Conservation (phyloP, 768 basidiomycete genomes). For the Rhodotorula paludigena region DNA sequence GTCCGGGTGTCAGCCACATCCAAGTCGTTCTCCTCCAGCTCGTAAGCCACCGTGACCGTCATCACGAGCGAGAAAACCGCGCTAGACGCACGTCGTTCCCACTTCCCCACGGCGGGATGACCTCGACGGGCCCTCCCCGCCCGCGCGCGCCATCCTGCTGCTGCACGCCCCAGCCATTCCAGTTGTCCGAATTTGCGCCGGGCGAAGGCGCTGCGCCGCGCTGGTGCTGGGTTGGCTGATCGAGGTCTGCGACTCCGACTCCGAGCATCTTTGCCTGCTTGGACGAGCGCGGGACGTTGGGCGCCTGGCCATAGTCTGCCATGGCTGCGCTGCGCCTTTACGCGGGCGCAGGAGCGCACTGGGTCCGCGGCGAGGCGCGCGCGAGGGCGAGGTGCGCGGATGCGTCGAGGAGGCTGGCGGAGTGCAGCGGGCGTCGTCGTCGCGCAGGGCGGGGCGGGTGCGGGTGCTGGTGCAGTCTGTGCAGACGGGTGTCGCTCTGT, state of each 20-base stretch:
- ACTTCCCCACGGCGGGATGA: slow-evolving; percentile 14
- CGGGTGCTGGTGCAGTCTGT: background rate
- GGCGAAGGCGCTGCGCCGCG: no score
- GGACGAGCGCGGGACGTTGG: slow-evolving; percentile 7
- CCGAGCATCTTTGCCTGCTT: slow-evolving; percentile 40
- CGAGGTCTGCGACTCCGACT: slow-evolving; percentile 12
- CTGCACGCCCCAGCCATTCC: slow-evolving; percentile 9
- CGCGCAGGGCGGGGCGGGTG: no score
- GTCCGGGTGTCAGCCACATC: no score
- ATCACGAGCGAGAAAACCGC: no score
- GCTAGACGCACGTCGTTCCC: slow-evolving; percentile 10
- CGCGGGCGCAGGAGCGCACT: background rate
- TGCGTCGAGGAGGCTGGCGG: background rate
- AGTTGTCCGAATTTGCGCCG: background rate
- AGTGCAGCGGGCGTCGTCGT: no score
- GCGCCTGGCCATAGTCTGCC: slow-evolving; percentile 9
- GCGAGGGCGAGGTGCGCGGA: background rate
- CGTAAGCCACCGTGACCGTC: no score
- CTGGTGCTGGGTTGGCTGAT: background rate
- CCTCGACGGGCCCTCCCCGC: background rate
- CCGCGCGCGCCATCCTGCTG: background rate
- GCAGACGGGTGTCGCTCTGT: no score
- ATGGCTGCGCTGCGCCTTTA: background rate
- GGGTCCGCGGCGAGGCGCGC: background rate
- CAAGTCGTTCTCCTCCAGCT: no score